Evolutionary conservation across 2,329 filamentous ascomycete species (phyloP).

Genomic region (Elsinoe australis): DNA sequence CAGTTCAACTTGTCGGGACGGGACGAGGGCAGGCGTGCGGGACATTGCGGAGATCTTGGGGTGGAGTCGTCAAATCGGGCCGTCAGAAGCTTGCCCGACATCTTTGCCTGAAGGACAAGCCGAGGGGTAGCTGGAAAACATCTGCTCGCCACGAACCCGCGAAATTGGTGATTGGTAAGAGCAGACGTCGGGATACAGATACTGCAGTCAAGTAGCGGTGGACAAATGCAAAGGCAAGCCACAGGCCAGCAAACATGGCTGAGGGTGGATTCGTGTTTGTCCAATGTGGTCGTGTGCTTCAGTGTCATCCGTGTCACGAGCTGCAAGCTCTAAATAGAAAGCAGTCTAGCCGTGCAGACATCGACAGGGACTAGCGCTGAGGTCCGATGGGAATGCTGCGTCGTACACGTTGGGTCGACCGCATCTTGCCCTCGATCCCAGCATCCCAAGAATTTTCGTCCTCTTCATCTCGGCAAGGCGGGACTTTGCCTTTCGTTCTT

Average conservation of each 20-base stretch:
- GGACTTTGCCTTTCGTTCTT: constrained; percentile 10
- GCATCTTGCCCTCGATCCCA: constrained; percentile 6
- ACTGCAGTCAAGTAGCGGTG: constrained; percentile 1
- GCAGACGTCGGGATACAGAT: not conserved
- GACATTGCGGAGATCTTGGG: not conserved
- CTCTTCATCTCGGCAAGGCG: constrained; percentile 1
- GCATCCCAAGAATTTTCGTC: not conserved
- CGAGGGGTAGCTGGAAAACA: not conserved
- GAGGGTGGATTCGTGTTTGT: not conserved
- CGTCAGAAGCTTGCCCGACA: not conserved
- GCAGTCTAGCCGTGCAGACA: not conserved
- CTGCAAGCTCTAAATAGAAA: constrained; percentile 7
- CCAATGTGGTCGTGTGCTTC: constrained; percentile 12
- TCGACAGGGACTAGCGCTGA: constrained; percentile 15
- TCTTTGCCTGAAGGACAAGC: not conserved
- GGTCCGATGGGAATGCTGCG: not conserved
- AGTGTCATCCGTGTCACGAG: constrained; percentile 4
- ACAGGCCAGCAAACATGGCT: not conserved
- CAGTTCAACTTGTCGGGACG: constrained; percentile 2
- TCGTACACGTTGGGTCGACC: constrained; percentile 10
- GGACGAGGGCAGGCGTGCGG: not conserved
- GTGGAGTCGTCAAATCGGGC: constrained; percentile 2
- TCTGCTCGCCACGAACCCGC: not conserved
- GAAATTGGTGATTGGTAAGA: constrained; percentile 5
- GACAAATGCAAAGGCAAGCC: not conserved